Conservation (phyloP, 495 filamentous ascomycete genomes). For the Daldinia decipiens region DNA sequence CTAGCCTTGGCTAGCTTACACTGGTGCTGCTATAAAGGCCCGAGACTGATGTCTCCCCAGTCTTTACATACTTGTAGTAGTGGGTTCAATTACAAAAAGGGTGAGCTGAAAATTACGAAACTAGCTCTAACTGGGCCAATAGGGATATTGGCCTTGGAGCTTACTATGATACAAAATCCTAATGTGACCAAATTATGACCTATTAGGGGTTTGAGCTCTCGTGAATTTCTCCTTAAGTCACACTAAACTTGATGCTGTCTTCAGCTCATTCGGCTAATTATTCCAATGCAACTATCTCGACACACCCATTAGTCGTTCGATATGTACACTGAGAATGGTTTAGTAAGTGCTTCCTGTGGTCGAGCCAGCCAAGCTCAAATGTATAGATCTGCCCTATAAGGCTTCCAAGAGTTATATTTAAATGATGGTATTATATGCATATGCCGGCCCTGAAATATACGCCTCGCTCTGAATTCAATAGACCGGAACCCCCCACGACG, state of each 20-base stretch:
- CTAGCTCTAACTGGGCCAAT: background rate
- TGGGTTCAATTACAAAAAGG: background rate
- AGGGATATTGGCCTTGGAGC: background rate
- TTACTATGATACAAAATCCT: background rate
- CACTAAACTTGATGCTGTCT: background rate
- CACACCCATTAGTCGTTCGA: background rate
- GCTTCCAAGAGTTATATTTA: background rate
- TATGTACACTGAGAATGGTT: background rate
- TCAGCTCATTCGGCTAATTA: background rate
- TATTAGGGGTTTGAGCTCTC: background rate
- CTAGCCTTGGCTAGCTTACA: background rate
- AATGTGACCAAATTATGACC: background rate
- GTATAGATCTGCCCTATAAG: background rate
- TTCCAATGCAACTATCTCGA: background rate
- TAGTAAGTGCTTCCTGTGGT: background rate
- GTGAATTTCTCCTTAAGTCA: background rate
- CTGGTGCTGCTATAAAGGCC: background rate
- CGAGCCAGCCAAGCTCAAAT: background rate
- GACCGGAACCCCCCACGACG: background rate
- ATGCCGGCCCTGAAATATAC: background rate
- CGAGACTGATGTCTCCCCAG: background rate
- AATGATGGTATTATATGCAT: background rate
- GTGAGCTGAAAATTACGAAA: background rate
- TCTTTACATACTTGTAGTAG: too few relatives aligned
- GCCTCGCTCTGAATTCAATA: background rate